Conservation (phyloP, 148 eudicot genomes). For the Simmondsia chinensis region DNA sequence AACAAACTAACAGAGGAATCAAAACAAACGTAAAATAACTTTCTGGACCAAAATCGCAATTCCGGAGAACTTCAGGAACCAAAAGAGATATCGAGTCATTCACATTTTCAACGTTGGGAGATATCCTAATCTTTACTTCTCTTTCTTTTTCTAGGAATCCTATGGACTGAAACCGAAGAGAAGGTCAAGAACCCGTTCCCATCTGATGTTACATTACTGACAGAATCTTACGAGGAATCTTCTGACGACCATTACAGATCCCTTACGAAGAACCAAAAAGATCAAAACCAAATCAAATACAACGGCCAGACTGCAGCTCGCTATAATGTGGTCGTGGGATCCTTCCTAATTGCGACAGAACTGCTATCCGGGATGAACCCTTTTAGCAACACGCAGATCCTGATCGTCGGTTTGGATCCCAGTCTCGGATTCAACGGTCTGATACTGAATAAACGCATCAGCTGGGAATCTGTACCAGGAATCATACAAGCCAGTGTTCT, state of each 20-base stretch:
- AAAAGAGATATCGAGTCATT: background rate
- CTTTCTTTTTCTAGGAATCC: constrained; percentile 22
- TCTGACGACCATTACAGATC: constrained; percentile 20
- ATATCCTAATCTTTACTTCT: background rate
- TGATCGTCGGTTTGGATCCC: constrained; percentile 53
- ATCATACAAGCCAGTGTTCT: constrained; percentile 29
- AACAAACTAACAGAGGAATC: background rate
- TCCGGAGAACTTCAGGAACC: background rate
- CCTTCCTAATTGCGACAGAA: constrained; percentile 62
- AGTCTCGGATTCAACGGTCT: constrained; percentile 64
- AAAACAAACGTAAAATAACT: background rate
- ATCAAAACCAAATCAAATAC: constrained; percentile 10
- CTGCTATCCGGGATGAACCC: constrained; percentile 33
- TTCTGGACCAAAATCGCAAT: background rate
- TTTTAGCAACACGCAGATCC: constrained; percentile 42
- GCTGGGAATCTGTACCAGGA: constrained; percentile 48
- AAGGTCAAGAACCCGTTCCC: constrained; percentile 5
- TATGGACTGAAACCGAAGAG: constrained; percentile 24
- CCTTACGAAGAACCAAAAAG: constrained; percentile 11
- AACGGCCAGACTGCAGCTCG: constrained; percentile 14
- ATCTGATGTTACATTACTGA: constrained; percentile 9
- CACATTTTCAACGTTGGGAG: background rate
- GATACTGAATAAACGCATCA: constrained; percentile 61
- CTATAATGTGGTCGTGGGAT: constrained; percentile 31
- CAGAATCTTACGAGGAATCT: constrained; percentile 4